Evolutionary conservation across 2,329 filamentous ascomycete species (phyloP).

Genomic region (Penicillium sp.): DNA sequence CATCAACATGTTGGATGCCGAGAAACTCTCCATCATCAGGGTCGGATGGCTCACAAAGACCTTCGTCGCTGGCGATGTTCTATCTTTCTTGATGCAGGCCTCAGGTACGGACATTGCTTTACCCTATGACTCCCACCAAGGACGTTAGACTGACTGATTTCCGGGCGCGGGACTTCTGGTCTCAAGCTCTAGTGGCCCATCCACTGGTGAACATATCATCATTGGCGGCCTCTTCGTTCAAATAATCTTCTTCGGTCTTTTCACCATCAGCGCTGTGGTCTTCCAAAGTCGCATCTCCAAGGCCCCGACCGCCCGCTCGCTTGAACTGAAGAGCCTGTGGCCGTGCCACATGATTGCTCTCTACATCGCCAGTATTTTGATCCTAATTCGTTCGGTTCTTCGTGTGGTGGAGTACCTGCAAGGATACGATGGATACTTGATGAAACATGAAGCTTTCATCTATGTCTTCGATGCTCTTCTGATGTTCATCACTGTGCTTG

Average conservation of each 20-base stretch:
- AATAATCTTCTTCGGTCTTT: slow-evolving; percentile 35
- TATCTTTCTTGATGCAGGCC: slow-evolving; percentile 38
- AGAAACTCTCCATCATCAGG: slow-evolving; percentile 24
- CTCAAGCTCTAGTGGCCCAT: slow-evolving; percentile 15
- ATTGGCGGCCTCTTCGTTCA: slow-evolving; percentile 37
- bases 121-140: no score
- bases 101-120: slow-evolving; percentile 20
- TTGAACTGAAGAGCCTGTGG: slow-evolving; percentile 34
- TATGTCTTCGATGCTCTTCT: slow-evolving; percentile 37
- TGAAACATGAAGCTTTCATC: slow-evolving; percentile 34
- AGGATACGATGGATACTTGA: slow-evolving; percentile 33
- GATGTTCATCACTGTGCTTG: slow-evolving; percentile 31
- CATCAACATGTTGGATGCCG: slow-evolving; percentile 29
- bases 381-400: slow-evolving; percentile 34
- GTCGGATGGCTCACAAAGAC: slow-evolving; percentile 32
- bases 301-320: slow-evolving; percentile 30
- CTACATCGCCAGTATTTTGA: slow-evolving; percentile 28
- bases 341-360: slow-evolving; percentile 38
- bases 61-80: slow-evolving; percentile 36
- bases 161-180: slow-evolving; percentile 33
- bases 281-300: slow-evolving; percentile 34
- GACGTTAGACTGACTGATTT: background rate
- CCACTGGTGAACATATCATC: slow-evolving; percentile 30
- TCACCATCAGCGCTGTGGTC: slow-evolving; percentile 27
- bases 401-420: slow-evolving; percentile 36